Percentiles rank a stretch among this genome's conserved stretches.
Evolutionary conservation across 331 rosid genomes (phyloP).

Genomic region (Cydonia oblonga): DNA sequence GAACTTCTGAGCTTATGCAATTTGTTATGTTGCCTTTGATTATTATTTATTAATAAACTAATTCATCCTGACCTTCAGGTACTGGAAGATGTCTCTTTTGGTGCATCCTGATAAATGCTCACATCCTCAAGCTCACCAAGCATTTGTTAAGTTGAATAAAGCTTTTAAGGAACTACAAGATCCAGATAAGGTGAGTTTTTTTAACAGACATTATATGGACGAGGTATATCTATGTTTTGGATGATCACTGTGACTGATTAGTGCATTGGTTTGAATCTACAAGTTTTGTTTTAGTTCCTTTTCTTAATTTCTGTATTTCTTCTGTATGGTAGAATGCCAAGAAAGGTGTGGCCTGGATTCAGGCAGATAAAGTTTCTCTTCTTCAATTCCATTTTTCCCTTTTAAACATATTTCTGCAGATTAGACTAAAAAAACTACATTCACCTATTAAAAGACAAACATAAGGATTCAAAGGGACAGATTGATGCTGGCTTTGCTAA

Average conservation of each 20-base stretch:
- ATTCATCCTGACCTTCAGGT: slow-evolving; percentile 31
- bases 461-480: not conserved
- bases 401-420: not conserved
- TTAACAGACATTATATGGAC: not conserved
- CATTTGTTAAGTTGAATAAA: slow-evolving; percentile 77
- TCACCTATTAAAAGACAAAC: not conserved
- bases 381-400: not conserved
- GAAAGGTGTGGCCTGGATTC: not conserved
- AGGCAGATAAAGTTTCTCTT: not conserved
- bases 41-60: not conserved
- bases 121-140: slow-evolving; percentile 92
- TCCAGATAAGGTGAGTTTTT: slow-evolving; percentile 68
- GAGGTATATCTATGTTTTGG: not conserved
- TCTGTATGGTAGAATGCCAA: not conserved
- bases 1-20: not conserved
- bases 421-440: not conserved
- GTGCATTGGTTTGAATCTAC: not conserved
- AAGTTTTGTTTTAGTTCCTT: not conserved
- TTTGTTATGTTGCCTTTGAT: not conserved
- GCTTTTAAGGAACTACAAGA: slow-evolving; percentile 95
- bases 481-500: not conserved
- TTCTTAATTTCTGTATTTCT: not conserved
- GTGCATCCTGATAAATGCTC: slow-evolving; percentile 98
- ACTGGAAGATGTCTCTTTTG: slow-evolving; percentile 94
- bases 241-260: not conserved